Evolutionary conservation across 768 basidiomycete genomes (phyloP).

Genomic region (Mrakia blollopis): DNA sequence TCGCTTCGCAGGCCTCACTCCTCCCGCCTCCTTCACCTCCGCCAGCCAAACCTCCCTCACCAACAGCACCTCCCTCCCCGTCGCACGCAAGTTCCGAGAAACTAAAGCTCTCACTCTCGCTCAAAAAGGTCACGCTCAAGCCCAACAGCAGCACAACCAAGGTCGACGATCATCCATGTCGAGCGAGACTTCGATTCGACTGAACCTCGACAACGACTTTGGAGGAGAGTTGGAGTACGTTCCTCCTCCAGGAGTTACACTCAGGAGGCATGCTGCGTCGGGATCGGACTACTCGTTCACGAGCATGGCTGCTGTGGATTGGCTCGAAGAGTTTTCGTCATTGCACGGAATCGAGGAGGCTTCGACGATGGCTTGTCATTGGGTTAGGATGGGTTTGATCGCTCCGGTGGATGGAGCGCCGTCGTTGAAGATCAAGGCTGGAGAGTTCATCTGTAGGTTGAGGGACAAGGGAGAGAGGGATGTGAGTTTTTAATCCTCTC

Average conservation of each 20-base stretch:
- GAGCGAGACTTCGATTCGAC: neutral
- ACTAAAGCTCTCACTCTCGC: constrained; percentile 47
- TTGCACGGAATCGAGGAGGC: constrained; percentile 93
- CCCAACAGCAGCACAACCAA: neutral
- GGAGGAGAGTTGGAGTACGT: neutral
- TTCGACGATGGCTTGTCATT: constrained; percentile 94
- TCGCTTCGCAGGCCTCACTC: constrained; percentile 66
- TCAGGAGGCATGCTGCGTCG: neutral
- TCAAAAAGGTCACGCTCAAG: neutral
- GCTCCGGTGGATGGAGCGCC: constrained; percentile 53
- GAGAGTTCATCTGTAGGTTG: neutral
- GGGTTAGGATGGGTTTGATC: constrained; percentile 90
- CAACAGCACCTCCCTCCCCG: neutral
- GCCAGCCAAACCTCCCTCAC: constrained; percentile 61
- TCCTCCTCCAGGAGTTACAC: constrained; percentile 8
- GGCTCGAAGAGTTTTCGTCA: constrained; percentile 95
- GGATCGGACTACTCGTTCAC: constrained; percentile 61
- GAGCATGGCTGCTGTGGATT: constrained; percentile 82
- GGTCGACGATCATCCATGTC: neutral
- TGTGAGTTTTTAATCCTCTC: constrained; percentile 15
- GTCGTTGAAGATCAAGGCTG: neutral
- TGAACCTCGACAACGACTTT: neutral
- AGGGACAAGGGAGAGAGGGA: neutral
- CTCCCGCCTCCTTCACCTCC: constrained; percentile 49
- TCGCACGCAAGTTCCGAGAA: constrained; percentile 44